These are phyloP conservation scores for Phaeosphaeria sp. DNA, from an alignment of 2,329 filamentous ascomycete species.

Conservation along the genomic window DNA sequence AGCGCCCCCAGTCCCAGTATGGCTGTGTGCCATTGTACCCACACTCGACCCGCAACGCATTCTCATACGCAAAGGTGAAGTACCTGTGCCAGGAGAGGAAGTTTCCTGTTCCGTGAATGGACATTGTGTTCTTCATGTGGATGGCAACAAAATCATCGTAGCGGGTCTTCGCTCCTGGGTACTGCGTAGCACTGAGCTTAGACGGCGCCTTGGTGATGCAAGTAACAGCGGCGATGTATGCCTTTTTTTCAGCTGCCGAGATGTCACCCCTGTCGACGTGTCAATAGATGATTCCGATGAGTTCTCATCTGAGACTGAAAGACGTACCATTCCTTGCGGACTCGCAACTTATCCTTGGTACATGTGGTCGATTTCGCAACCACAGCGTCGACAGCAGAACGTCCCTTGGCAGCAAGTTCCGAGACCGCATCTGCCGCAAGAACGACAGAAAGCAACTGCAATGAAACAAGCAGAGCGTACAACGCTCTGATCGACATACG, in stretches of 20 bases:
- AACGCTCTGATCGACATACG: conserved; percentile 22
- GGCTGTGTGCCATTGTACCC: conserved; percentile 54
- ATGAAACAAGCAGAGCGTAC: conserved; percentile 27
- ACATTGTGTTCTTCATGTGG: conserved; percentile 46
- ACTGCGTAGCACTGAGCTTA: conserved; percentile 24
- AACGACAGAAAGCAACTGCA: conserved; percentile 27
- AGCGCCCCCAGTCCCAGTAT: conserved; percentile 64
- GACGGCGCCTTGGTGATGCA: conserved; percentile 39
- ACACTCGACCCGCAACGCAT: conserved; percentile 52
- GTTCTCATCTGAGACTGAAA: background rate
- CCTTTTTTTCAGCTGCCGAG: conserved; percentile 36
- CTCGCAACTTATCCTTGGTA: conserved; percentile 39
- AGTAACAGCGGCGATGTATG: conserved; percentile 47
- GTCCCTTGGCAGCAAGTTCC: conserved; percentile 36
- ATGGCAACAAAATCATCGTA: conserved; percentile 48
- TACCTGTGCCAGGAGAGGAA: conserved; percentile 53
- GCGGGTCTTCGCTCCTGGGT: conserved; percentile 42
- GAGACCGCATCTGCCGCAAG: conserved; percentile 34
- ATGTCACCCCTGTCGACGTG: conserved; percentile 20
- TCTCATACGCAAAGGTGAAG: conserved; percentile 51
- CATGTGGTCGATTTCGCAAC: conserved; percentile 38
- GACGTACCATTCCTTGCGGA: conserved; percentile 39
- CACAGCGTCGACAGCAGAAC: conserved; percentile 33
- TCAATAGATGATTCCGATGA: background rate
- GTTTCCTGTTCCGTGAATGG: conserved; percentile 45